A percentile compares a stretch with the other conserved stretches of the same genome.
Evolutionary conservation across 106 monocot species (phyloP).

Genomic region (Dendrobium nobile): DNA sequence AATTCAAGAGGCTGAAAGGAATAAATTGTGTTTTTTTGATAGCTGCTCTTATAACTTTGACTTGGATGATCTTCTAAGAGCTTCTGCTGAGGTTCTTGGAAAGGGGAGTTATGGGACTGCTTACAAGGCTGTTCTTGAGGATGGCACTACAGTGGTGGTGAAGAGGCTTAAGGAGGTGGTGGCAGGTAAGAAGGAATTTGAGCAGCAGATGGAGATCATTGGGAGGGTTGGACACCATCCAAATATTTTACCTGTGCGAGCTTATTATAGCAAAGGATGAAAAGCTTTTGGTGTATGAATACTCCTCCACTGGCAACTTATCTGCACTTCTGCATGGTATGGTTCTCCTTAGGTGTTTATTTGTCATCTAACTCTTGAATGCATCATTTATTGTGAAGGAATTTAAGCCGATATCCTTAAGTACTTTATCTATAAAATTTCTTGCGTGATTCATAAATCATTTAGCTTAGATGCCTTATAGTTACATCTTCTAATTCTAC

Average conservation of each 20-base stretch:
- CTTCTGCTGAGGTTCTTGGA: conserved; percentile 72
- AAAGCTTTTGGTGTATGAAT: conserved; percentile 74
- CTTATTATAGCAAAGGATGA: conserved; percentile 80
- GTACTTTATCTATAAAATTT: neutral
- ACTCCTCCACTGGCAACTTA: conserved; percentile 39
- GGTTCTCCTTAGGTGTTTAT: neutral
- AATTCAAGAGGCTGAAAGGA: conserved; percentile 53
- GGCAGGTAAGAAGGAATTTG: conserved; percentile 66
- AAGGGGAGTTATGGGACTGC: conserved; percentile 72
- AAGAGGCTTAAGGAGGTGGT: conserved; percentile 67
- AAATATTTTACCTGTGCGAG: conserved; percentile 43
- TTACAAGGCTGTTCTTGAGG: conserved; percentile 69
- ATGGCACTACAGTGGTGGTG: conserved; percentile 61
- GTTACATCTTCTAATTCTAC: too few species aligned
- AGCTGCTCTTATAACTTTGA: conserved; percentile 57
- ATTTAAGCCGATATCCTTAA: neutral
- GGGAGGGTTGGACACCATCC: conserved; percentile 36
- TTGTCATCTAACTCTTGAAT: neutral
- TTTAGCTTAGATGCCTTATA: too few species aligned
- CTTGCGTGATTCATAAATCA: too few species aligned
- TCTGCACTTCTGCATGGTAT: conserved; percentile 59
- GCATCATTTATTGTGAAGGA: neutral
- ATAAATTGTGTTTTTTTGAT: conserved; percentile 58
- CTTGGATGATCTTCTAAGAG: conserved; percentile 61
- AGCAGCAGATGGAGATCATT: conserved; percentile 67